Conservation (phyloP, 73 alveolate genomes). For the Tetrahymena malaccensis region DNA sequence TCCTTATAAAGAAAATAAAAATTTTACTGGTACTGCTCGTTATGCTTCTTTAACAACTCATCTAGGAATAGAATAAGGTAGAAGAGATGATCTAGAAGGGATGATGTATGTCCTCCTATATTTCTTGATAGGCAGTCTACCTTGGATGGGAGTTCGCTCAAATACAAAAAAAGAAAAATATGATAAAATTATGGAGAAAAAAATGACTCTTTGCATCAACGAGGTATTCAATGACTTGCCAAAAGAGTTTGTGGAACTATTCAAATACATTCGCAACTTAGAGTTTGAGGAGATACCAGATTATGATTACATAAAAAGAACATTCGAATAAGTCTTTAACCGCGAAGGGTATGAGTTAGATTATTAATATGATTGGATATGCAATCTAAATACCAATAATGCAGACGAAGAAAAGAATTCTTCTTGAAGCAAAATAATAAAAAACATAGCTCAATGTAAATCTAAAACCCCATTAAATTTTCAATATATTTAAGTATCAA, state of each 20-base stretch:
- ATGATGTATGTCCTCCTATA: conserved; percentile 54
- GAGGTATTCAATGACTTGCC: conserved; percentile 73
- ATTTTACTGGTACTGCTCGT: conserved; percentile 92
- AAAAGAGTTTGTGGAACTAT: conserved; percentile 68
- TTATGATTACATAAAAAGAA: conserved; percentile 29
- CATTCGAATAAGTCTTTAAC: conserved; percentile 10
- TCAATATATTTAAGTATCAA: not conserved
- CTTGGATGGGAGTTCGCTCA: conserved; percentile 67
- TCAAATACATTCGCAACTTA: conserved; percentile 78
- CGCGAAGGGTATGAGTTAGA: conserved; percentile 6
- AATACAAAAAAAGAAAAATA: conserved; percentile 50
- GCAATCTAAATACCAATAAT: not conserved
- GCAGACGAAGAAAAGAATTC: not conserved
- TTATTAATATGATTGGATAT: conserved; percentile 29
- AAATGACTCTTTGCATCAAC: conserved; percentile 63
- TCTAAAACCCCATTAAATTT: not conserved
- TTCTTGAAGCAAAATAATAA: not conserved
- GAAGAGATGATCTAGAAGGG: conserved; percentile 85
- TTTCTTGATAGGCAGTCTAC: conserved; percentile 63
- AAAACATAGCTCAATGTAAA: not conserved
- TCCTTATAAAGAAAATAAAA: conserved; percentile 71
- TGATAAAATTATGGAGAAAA: conserved; percentile 77
- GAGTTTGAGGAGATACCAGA: conserved; percentile 88
- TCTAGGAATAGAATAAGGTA: conserved; percentile 69
- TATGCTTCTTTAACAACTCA: conserved; percentile 71